A percentile compares a stretch with the other conserved stretches of the same genome.
phyloP scores from a whole-genome alignment of 768 basidiomycete genomes.

The Mycena filopes region DNA sequence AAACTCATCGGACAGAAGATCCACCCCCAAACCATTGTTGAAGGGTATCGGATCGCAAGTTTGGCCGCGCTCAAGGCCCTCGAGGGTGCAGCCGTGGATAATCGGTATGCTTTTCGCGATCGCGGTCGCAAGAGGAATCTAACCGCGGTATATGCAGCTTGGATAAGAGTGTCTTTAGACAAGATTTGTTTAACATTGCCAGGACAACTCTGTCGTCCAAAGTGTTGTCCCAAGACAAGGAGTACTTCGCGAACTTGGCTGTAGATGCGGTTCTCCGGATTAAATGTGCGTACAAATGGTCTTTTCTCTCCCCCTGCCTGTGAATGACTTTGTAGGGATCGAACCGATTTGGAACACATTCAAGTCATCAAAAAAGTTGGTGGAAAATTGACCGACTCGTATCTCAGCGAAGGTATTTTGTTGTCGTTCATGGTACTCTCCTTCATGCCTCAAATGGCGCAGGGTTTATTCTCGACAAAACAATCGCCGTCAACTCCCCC shows the following conservation, averaged over 20 bases:
- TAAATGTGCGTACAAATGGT: slow-evolving; percentile 67
- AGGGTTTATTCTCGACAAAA: slow-evolving; percentile 99
- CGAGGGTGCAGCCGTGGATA: slow-evolving; percentile 83
- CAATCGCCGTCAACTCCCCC: slow-evolving; percentile 92
- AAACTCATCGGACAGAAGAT: slow-evolving; percentile 92
- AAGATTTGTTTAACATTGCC: slow-evolving; percentile 96
- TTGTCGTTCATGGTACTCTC: neutral
- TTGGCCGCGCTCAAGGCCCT: slow-evolving; percentile 85
- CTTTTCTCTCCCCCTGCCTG: neutral
- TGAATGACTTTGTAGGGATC: slow-evolving; percentile 70
- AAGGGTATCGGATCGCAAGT: slow-evolving; percentile 95
- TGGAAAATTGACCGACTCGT: slow-evolving; percentile 97
- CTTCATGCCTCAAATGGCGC: slow-evolving; percentile 9
- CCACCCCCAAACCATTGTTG: slow-evolving; percentile 97
- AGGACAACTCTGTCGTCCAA: slow-evolving; percentile 96
- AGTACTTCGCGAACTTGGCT: slow-evolving; percentile 97
- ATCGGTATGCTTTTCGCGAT: slow-evolving; percentile 68
- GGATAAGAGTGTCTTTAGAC: slow-evolving; percentile 79
- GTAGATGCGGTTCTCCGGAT: slow-evolving; percentile 94
- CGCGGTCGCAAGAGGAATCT: slow-evolving; percentile 2
- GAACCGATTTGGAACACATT: slow-evolving; percentile 96
- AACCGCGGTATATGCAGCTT: slow-evolving; percentile 57
- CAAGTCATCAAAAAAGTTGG: slow-evolving; percentile 99
- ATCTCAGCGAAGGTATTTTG: slow-evolving; percentile 89
- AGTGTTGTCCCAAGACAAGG: slow-evolving; percentile 95